Percentiles rank a stretch among this genome's conserved stretches.
These are phyloP conservation scores for Acanthamoeba healyi DNA, from an alignment of 208 protist genomes.

Conservation along the genomic window DNA sequence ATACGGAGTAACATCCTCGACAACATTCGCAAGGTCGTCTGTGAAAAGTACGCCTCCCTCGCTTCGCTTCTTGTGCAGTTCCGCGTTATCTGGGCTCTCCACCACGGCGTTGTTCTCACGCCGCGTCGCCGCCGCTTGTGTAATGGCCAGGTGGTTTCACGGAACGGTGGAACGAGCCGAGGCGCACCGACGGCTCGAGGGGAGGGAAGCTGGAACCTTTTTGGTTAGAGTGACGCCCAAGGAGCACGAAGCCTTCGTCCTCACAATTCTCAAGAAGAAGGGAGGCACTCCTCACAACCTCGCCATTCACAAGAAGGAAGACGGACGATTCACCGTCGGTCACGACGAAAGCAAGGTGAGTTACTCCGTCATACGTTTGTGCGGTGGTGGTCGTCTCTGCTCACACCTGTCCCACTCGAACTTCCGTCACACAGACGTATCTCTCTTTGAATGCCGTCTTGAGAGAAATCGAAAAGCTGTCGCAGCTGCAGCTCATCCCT, in stretches of 20 bases:
- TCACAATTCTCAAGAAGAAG: conserved; percentile 73
- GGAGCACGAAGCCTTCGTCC: conserved; percentile 44
- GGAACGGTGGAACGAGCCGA: conserved; percentile 42
- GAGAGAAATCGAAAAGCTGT: conserved; percentile 54
- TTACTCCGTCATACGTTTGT: too few relatives aligned
- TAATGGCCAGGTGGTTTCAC: conserved; percentile 65
- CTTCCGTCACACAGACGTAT: too few relatives aligned
- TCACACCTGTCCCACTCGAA: too few relatives aligned
- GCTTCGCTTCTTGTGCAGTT: not conserved
- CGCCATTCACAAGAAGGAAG: conserved; percentile 56
- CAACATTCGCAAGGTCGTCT: conserved; percentile 66
- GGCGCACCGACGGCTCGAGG: conserved; percentile 58
- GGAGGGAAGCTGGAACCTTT: conserved; percentile 58
- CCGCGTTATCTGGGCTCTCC: not conserved
- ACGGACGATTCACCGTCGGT: conserved; percentile 41
- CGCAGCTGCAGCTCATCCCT: conserved; percentile 29
- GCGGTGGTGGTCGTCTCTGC: too few relatives aligned
- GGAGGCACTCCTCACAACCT: conserved; percentile 54
- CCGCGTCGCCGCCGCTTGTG: too few relatives aligned
- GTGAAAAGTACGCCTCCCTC: conserved; percentile 21
- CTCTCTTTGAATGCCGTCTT: conserved; percentile 43
- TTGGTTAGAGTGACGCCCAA: conserved; percentile 61
- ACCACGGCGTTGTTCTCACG: not conserved
- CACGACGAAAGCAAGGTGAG: conserved; percentile 69
- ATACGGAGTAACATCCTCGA: conserved; percentile 63